Base-by-base conservation (phyloP, 75 land plant species). In the Ceratopteris richardii region DNA sequence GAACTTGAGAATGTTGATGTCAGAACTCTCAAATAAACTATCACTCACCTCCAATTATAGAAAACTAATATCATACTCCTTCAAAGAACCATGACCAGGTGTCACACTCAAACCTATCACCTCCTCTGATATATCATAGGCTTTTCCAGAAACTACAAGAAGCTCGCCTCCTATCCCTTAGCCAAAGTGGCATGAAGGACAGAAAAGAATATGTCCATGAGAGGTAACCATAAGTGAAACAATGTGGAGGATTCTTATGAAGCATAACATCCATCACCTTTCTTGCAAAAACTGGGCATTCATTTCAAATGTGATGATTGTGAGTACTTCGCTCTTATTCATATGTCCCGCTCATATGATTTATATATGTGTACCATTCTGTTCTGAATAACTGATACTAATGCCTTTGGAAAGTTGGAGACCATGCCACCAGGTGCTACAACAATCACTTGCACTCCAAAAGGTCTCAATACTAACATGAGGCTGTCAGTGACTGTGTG, bases 351-450 rank as follows among this genome's bases (percentile, higher is more conserved):
- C 58, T 80, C 79, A 66, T 67, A 93, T 17, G 78, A 66, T 63
- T 89, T 89, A 73, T 74, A 89, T 22, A 88, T 29, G 54, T 75
- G 83, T 76, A 75, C 81, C 27, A 81, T 78, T 71, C 79, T 59
- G 26, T 52, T 40, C 47, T 51, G 58, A 51, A 74, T 73, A 37
- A 36, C 75, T 6, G 71, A 62, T 17, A 66, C 11, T 7, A 80
- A 62, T 52, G 72, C 56, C 20, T 65, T 75, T 42, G 69, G 90
- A 23, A 93, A 26, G 56, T 80, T 86, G 24, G 98, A 85, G 21
- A 50, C 79, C 16, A 89, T 66, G 18, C 77, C 90, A 36, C 98
- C 98, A 1, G 98, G 96, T 9, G 61, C 86, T 31, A 93, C 80
- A 23, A 60, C 76, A 1, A 89, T 79, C 7, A 89, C 90, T 60